Base-by-base conservation (phyloP, 495 filamentous ascomycete species). In the Saxispiralis lemnorum region DNA sequence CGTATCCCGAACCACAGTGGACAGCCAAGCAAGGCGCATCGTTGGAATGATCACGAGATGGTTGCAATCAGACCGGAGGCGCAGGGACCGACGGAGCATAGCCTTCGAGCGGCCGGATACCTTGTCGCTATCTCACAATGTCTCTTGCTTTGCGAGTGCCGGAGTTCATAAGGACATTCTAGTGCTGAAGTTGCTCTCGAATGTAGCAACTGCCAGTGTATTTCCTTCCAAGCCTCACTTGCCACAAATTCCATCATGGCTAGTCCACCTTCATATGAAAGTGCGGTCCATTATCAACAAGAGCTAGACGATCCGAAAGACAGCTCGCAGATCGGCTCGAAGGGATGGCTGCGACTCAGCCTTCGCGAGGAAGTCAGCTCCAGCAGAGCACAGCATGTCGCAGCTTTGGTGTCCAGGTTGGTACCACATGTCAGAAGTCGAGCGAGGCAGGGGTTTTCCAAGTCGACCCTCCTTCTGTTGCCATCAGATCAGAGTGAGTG, bases 401-500 rank as follows among this genome's bases (percentile, higher is more conserved):
- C 38, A 14, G 32, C 48, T 21, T 31, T 51, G 13, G 43, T 42
- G 7, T n/a, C 43, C 13, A 46, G 20, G n/a, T 17, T 51, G 11
- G 4, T 46, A 7, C 43, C 48, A 6, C 20, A 16, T 7, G 24
- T 51, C 16, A 16, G 35, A 9, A 17, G 17, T n/a, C 48, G 48
- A 18, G 48, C 43, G 31, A 41, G 19, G 30, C 1, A 15, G 17
- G 48, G 48, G 1, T 31, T 46, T 1, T 36, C 43, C 9, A 51
- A 20, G 18, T 37, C 43, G 7, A 51, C n/a, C 4, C n/a, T 51
- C 2, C 13, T 46, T 6, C n/a, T 51, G 11, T 19, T 51, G 24
- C 48, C 48, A 1, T 51, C 48, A 36, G 43, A 43, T 21, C 43
- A 51, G 41, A 24, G 48, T 51, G 32, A 9, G 31, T 28, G 13